Percentiles rank a stretch among this genome's conserved stretches.
phyloP scores from a whole-genome alignment of 73 alveolate genomes.

The Paramecium caudatum region DNA sequence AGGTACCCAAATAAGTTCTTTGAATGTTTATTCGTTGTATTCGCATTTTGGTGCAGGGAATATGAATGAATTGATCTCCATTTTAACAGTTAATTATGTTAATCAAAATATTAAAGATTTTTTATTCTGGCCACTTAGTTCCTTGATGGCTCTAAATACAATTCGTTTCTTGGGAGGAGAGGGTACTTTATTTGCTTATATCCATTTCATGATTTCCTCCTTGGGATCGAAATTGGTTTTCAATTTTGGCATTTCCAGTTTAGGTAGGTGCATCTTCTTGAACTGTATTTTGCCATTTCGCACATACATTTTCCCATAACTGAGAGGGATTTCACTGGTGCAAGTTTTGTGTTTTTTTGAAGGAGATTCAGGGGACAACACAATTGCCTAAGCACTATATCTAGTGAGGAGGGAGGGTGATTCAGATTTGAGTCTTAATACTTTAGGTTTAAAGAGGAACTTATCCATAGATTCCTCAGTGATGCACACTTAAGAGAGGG shows the following conservation, averaged over 20 bases:
- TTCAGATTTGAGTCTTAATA: background rate
- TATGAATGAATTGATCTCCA: conserved; percentile 27
- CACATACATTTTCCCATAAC: conserved; percentile 13
- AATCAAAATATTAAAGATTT: conserved; percentile 8
- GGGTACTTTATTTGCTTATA: background rate
- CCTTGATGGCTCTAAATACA: conserved; percentile 21
- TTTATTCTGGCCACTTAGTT: conserved; percentile 4
- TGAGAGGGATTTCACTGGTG: conserved; percentile 25
- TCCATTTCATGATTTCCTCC: conserved; percentile 11
- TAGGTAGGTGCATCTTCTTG: background rate
- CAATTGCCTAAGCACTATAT: background rate
- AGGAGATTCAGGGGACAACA: background rate
- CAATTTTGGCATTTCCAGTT: conserved; percentile 8
- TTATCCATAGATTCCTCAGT: conserved; percentile 27
- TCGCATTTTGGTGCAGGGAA: conserved; percentile 77
- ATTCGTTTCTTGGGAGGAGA: conserved; percentile 41
- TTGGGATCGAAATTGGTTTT: conserved; percentile 26
- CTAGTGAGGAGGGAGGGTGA: background rate
- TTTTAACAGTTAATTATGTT: background rate
- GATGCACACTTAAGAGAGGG: conserved; percentile 52
- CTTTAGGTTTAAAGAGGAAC: background rate
- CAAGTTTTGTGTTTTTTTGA: conserved; percentile 40
- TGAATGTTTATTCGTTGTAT: conserved; percentile 59
- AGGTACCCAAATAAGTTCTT: conserved; percentile 61
- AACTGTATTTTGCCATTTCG: background rate